Base-by-base conservation (phyloP, 2,329 filamentous ascomycete species). In the Fusarium luffae region DNA sequence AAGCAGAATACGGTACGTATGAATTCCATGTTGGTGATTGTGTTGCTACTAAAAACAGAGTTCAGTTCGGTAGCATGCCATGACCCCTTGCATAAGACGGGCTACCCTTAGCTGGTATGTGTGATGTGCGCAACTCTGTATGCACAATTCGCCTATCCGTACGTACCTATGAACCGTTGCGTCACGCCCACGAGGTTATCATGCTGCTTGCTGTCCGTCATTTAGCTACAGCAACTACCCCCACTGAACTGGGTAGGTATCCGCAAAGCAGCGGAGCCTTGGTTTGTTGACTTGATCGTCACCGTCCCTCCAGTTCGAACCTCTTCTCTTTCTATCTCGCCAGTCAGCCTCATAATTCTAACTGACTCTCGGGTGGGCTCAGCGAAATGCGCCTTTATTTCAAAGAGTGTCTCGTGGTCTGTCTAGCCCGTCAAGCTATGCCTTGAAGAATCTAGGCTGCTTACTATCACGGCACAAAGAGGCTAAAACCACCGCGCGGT, bases 361-460 rank as follows among this genome's bases (percentile, higher is more conserved):
- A 41, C 40, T 27, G 34, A 55, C 37, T 50, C 49, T 48, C 46
- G 25, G 42, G 52, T 64, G 58, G 63, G 21, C 25, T 70, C 40
- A 56, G 43, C 28, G 28, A 63, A 55, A 74, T 72, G 63, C 63
- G 62, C 60, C 54, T 64, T 67, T 57, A 68, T 66, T 74, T 60
- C 60, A 23, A 66, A 72, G 63, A 71, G 50, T 64, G 69, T 66
- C 68, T 65, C 69, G 71, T 73, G 72, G 65, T 60, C 67, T 58
- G 44, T 43, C 52, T 68, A 66, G 63, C 28, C 23, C 30, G 30
- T 19, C 44, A 47, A 54, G 55, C 68, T 65, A 70, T 68, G 48
- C 50, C 58, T 66, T 42, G 60, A 57, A 54, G 54, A 48, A 57
- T 57, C 60, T 68, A 59, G 61, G 61, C 66, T 71, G 57, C 49